Evolutionary conservation across 2,329 filamentous ascomycete species (phyloP), one percentile per base, ranked within the genome.

Genomic region (Hypoxylon sp.): DNA sequence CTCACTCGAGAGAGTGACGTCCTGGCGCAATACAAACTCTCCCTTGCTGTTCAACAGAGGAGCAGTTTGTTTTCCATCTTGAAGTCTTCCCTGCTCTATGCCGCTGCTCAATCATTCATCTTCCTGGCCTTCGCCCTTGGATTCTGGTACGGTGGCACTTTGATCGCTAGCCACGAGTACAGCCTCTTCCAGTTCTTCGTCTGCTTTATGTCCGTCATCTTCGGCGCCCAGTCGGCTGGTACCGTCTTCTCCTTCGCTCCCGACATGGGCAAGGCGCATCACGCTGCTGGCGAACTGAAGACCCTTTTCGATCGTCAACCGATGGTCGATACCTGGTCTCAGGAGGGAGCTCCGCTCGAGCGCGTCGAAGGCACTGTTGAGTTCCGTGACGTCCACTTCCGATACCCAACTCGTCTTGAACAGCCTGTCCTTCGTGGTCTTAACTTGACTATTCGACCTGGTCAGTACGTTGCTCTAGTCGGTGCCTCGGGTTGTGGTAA

Each of bases 401-500:
- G 93, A 46, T 99, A 98, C 76, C 94, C 95, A 0, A 97, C 93
- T 0, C 89, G 96, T 0, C 92, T 93, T 0, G 93, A 97, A 73
- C 93, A 97, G 73, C 93, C 93, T n/a, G 93, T 98, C 0, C 89
- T 98, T 2, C 91, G 93, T 29, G 95, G 94, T 0, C 84, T 98
- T 10, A 91, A 95, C 79, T 84, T 95, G 6, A 84, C 82, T 13
- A 88, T 95, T 46, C 88, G 89, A 29, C 92, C 92, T 0, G 93
- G 93, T 3, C 92, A 95, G 77, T 96, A 95, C 74, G 87, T 95
- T 6, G 96, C 95, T 0, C 87, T 98, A 2, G 96, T 98, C 7
- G 96, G 96, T n/a, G 92, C 95, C 0, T 96, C 92, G 50, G 95
- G 96, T 2, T 97, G 94, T 76, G 96, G 96, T 64, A 98, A 99